Evolutionary conservation across 2,329 filamentous ascomycete species (phyloP), one percentile per base, ranked within the genome.

Genomic region (Fusarium succisae): DNA sequence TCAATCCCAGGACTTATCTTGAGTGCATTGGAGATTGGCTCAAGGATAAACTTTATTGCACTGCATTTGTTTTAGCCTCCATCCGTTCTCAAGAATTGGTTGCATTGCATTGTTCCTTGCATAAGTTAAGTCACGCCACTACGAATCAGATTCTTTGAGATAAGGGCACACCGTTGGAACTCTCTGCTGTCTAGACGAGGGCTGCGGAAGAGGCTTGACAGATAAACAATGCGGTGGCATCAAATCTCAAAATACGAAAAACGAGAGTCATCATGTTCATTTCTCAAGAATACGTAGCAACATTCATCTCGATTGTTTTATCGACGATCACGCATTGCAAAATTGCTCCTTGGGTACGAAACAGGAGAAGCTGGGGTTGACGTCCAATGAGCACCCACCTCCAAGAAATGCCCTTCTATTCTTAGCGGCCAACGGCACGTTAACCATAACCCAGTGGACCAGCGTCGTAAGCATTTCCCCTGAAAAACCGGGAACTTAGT

Each of bases 391-490:
- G 53, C 50, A 35, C 59, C 54, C 37, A 30, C 41, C 35, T 35
- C 43, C 48, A 63, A 48, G 56, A 66, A 63, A 63, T 32, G 35
- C 12, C 28, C 24, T 68, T 66, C 76, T 78, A 78, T 78, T 78
- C 73, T 76, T 69, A 72, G 76, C 56, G 70, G 56, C 59, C 59
- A 15, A 35, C 55, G 26, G 55, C 55, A 61, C 64, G 58, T 45
- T 50, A 66, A 63, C 76, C 74, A 74, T 56, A 54, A 37, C 32
- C 38, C 45, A 45, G 56, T 65, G 62, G 70, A 47, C 43, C 68
- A 73, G 73, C 74, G 66, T 70, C 63, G 67, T 68, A 70, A 70
- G 67, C 63, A 63, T 66, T 72, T 74, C 74, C 76, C 76, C 76
- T 78, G 76, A 56, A 74, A 76, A 71, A 70, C 76, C 45, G 67